Evolutionary conservation across 2,329 filamentous ascomycete genomes (phyloP), one percentile per base, ranked within the genome.

Genomic region (Berkeleyomyces basicola): DNA sequence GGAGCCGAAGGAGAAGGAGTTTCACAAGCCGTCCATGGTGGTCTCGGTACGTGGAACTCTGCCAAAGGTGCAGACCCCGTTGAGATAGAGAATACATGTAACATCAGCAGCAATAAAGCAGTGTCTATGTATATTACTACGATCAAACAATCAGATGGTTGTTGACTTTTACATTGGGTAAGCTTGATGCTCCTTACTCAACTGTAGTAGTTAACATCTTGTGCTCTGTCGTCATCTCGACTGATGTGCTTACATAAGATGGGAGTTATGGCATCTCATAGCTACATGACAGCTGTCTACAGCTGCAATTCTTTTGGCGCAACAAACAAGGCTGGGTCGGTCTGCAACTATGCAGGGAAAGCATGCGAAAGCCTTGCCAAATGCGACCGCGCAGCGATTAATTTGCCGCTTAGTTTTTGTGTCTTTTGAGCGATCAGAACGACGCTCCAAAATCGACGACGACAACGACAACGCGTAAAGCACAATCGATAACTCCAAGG

Each of bases 1-100:
- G 73, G 72, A 81, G 69, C 78, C 79, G 1, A 76, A 77, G 67
- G 76, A 74, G 42, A 71, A 73, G 65, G 67, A 68, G 11, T 76
- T 72, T 61, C 72, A 68, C 44, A 7, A 37, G 3, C 46, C 43
- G 1, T 67, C 65, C 3, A 63, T 63, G 53, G 39, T 42, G 9
- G 36, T 64, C 23, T 43, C 44, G 6, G 36, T 58, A 6, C 57
- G 67, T 31, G 64, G 67, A 11, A 59, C 67, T 11, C 61, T 66
- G 23, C 65, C 66, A 47, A 68, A 68, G 64, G 58, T 66, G 6
- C 67, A 68, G 57, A 40, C 61, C 3, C 65, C 66, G 40, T 44
- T 63, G 42, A 36, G 62, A 36, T 61, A 47, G 57, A 51, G 23
- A 7, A 4, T 14, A 53, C 11, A 10, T 53, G 47, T 53, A 53